Percentiles rank a stretch among this genome's conserved stretches.
Evolutionary conservation across 108 stramenopile species (phyloP).

Genomic region (Chaetoceros tenuissimus): DNA sequence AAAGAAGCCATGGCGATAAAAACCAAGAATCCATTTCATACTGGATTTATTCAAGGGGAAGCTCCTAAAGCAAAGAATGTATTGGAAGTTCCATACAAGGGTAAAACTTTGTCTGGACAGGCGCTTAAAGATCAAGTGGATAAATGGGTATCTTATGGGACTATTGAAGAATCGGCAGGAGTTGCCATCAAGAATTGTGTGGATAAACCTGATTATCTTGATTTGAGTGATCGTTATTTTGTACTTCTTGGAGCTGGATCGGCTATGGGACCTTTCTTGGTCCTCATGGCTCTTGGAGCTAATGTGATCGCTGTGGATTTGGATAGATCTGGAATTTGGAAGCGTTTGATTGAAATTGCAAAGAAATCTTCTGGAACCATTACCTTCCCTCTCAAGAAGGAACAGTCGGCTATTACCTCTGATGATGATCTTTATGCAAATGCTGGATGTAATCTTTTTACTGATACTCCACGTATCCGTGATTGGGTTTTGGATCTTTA

Average conservation of each 20-base stretch:
- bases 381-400: conserved; percentile 86
- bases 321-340: conserved; percentile 87
- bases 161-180: conserved; percentile 91
- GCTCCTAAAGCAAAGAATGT: conserved; percentile 15
- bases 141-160: conserved; percentile 90
- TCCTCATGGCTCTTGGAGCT: conserved; percentile 89
- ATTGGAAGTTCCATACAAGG: conserved; percentile 90
- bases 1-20: conserved; percentile 79
- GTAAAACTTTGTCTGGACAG: conserved; percentile 67
- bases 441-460: conserved; percentile 92
- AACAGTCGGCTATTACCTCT: conserved; percentile 32
- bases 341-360: conserved; percentile 77
- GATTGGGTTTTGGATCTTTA: conserved; percentile 89
- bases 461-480: conserved; percentile 87
- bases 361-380: conserved; percentile 81
- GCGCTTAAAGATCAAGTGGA: conserved; percentile 77
- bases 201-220: conserved; percentile 76
- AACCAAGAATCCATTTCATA: conserved; percentile 65
- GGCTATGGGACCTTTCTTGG: conserved; percentile 95
- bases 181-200: conserved; percentile 83
- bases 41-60: conserved; percentile 59
- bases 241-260: conserved; percentile 95
- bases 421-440: conserved; percentile 63
- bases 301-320: conserved; percentile 94
- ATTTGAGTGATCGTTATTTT: conserved; percentile 88